phyloP scores from a whole-genome alignment of 768 basidiomycete species.

The Hemileccinum rubropunctum region DNA sequence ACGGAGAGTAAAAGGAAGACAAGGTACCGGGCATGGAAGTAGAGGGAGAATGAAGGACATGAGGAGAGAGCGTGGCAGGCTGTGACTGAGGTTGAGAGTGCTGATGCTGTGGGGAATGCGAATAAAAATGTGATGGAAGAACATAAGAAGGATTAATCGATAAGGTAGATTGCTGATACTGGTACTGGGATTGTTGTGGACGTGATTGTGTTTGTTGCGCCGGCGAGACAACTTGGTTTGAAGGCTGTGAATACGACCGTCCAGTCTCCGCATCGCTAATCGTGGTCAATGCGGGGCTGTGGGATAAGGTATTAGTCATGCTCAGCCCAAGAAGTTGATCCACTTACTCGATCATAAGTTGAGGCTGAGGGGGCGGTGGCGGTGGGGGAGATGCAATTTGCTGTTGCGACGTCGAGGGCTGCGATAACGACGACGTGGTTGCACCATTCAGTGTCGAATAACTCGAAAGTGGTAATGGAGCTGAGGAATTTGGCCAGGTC shows the following conservation, averaged over 20 bases:
- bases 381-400: conserved; percentile 30
- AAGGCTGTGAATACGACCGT: conserved; percentile 44
- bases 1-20: conserved; percentile 40
- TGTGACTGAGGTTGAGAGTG: conserved; percentile 31
- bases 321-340: not conserved
- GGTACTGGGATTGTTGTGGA: conserved; percentile 37
- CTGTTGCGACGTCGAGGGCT: conserved; percentile 30
- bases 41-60: conserved; percentile 61
- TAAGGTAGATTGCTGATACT: conserved; percentile 40
- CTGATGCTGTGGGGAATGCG: conserved; percentile 29
- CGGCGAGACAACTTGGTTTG: conserved; percentile 38
- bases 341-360: conserved; percentile 70
- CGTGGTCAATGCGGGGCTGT: conserved; percentile 59
- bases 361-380: conserved; percentile 23
- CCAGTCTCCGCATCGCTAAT: conserved; percentile 49
- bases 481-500: conserved; percentile 42
- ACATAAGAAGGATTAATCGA: conserved; percentile 43
- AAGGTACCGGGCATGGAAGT: conserved; percentile 30
- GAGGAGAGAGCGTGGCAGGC: conserved; percentile 68
- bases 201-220: conserved; percentile 35
- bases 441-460: conserved; percentile 81
- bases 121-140: conserved; percentile 38
- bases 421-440: conserved; percentile 45
- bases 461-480: conserved; percentile 58
- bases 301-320: conserved; percentile 13